Base-by-base conservation (phyloP, 2,329 filamentous ascomycete species). In the Simplicillium sp. region DNA sequence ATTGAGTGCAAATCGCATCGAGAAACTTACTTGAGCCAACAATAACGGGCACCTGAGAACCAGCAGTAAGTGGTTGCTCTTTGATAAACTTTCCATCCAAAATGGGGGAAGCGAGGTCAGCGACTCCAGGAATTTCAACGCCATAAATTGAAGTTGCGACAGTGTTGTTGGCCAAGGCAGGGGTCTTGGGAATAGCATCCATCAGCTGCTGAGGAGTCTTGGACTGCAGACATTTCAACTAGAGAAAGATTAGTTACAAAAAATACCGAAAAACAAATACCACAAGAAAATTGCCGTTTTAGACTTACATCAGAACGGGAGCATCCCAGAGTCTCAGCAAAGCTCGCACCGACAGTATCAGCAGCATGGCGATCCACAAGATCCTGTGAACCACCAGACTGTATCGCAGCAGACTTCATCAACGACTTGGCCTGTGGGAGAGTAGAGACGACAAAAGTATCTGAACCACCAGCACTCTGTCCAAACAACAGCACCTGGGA, bases 331-430 rank as follows among this genome's bases (percentile, higher is more conserved):
- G 39, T 36, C 33, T 45, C 32, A 2, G 46, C 47, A 34, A 42
- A 51, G 34, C 43, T 46, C 11, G 37, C 36, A 8, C 43, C 49
- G 7, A 38, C 18, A n/a, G 43, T 39, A 14, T 48, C 42, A 6
- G 45, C 44, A 4, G 41, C 20, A 1, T 44, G 38, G 12, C 31
- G 38, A 2, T 40, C 25, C 3, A 34, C 44, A 20, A 44, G 17
- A 29, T 42, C 42, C 35, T 37, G 29, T 5, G 44, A 44, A n/a
- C 46, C 46, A 12, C 46, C 48, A 3, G 48, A 48, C 39, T 48
- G 20, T 7, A 50, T 11, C 16, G 41, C 36, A 4, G 39, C 40
- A 11, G 37, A 50, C 31, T 67, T 57, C 29, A 40, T 15, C 3
- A 41, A 18, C 29, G 2, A 12, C n/a, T 29, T 28, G 29, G 34